phyloP scores from a whole-genome alignment of 306 rosid species.

The Purshia tridentata region DNA sequence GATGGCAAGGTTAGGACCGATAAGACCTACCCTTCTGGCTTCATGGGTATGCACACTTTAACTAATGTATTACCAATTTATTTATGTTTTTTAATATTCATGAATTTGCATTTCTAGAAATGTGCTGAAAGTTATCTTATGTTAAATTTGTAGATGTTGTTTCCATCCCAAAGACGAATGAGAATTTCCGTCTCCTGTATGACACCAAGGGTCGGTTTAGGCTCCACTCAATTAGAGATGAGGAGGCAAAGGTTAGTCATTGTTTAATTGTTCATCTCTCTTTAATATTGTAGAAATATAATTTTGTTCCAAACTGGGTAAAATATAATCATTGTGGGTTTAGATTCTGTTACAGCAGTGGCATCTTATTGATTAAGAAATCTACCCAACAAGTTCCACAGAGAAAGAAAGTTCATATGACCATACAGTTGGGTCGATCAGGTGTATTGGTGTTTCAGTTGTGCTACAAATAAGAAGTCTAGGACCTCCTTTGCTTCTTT shows the following conservation, averaged over 20 bases:
- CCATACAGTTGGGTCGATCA: neutral
- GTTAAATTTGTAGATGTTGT: conserved; percentile 58
- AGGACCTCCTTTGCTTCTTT: neutral
- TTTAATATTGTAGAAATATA: neutral
- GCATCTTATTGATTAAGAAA: neutral
- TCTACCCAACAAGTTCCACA: neutral
- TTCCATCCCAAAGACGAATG: conserved; percentile 80
- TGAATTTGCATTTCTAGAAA: neutral
- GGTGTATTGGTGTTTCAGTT: neutral
- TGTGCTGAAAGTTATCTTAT: neutral
- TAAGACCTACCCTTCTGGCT: conserved; percentile 79
- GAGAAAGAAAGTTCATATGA: neutral
- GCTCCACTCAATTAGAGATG: conserved; percentile 80
- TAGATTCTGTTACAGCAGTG: neutral
- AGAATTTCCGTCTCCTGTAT: conserved; percentile 81
- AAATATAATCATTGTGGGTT: neutral
- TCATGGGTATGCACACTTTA: conserved; percentile 61
- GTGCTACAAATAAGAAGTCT: neutral
- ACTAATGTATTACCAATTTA: too few relatives aligned
- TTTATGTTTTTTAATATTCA: neutral
- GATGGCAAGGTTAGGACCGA: conserved; percentile 89
- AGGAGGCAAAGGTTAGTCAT: conserved; percentile 68
- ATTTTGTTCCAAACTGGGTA: neutral
- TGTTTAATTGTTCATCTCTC: neutral
- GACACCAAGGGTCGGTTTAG: conserved; percentile 91